These are phyloP conservation scores for Leccinellum albellum DNA, from an alignment of 768 basidiomycete species.

Conservation along the genomic window DNA sequence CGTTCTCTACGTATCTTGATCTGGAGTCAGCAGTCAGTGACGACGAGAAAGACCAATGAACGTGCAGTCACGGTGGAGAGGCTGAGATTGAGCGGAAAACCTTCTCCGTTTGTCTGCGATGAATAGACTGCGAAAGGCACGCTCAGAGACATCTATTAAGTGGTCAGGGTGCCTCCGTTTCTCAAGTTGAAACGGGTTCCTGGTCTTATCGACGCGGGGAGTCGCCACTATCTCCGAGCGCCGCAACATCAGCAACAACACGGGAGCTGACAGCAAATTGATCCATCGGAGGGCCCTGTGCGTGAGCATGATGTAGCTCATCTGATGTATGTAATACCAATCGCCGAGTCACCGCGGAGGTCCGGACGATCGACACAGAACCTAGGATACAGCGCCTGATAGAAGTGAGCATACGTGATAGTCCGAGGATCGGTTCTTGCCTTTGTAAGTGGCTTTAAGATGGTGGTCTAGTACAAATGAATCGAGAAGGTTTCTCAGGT, in stretches of 20 bases:
- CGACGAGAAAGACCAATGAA: neutral
- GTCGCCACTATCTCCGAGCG: neutral
- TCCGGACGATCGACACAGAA: neutral
- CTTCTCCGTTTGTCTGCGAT: neutral
- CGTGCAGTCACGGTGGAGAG: neutral
- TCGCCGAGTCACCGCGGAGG: neutral
- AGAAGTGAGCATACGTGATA: neutral
- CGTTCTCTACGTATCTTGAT: slow-evolving; percentile 89
- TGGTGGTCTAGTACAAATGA: neutral
- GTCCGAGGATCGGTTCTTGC: neutral
- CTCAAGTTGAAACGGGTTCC: neutral
- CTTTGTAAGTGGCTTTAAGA: neutral
- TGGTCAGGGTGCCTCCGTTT: neutral
- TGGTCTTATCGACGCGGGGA: neutral
- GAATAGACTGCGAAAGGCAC: neutral
- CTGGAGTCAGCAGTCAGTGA: slow-evolving; percentile 12
- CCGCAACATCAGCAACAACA: neutral
- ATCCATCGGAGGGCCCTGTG: neutral
- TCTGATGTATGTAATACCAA: neutral
- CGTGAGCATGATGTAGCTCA: neutral
- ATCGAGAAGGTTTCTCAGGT: neutral
- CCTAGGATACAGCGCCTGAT: neutral
- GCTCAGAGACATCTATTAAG: neutral
- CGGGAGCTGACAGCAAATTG: neutral
- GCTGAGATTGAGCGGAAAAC: neutral